Base-by-base conservation (phyloP, 768 basidiomycete species). In the Basidioascus undulatus region DNA sequence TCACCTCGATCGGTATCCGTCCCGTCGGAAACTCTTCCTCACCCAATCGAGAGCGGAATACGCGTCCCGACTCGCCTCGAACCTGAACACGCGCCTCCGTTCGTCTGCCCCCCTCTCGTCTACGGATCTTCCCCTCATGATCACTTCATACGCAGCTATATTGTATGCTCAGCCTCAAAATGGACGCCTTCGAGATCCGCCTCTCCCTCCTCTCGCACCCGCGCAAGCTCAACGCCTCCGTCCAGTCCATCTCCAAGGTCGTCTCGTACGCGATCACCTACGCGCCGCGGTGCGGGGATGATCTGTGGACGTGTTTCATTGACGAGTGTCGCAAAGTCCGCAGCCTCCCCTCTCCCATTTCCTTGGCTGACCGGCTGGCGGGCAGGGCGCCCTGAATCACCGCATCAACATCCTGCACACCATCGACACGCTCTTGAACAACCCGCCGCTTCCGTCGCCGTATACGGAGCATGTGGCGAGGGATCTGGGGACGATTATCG, bases 341-440 rank as follows among this genome's bases (percentile, higher is more conserved):
- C 32, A 5, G 16, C 16, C 16, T 19, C 18, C 28, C 28, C 28
- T 30, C 28, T 9, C 28, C 28, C 28, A 15, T 15, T 30, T 30
- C 28, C n/a, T n/a, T n/a, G n/a, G n/a, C n/a, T n/a, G n/a, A n/a
- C 15, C 28, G 28, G 24, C 9, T 4, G 12, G 13, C 6, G n/a
- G 16, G 18, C 36, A 60, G 59, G 54, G 55, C 30, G 51, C 52
- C 9, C 47, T 63, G 19, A 64, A 64, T 48, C 52, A 54, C 6
- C 42, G 59, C 5, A 60, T 63, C 50, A 63, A 64, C 50, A 51
- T 64, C 27, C 49, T 64, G 16, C 63, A 62, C 54, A 53, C 61
- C 40, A 49, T 64, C 43, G 62, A 64, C 48, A 50, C 57, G 3
- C 50, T 64, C 40, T 54, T 16, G 51, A 54, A 38, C 47, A 44